Percentiles rank a stretch among this genome's conserved stretches.
Conservation (phyloP, 805 yeast genomes). For the Cyberlindnera petersonii region DNA sequence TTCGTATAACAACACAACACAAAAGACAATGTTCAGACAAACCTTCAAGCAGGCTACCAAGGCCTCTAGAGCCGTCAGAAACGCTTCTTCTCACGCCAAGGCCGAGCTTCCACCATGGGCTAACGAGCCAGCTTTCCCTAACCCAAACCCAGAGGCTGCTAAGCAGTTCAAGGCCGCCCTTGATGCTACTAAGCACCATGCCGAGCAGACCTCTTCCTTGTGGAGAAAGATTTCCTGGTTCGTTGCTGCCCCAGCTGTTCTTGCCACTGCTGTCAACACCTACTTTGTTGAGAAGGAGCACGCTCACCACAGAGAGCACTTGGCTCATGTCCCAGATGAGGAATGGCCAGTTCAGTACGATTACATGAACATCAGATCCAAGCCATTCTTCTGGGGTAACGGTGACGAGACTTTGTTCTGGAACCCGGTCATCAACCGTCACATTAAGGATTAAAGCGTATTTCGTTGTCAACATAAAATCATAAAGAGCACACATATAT, state of each 20-base stretch:
- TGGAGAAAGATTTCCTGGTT: slow-evolving; percentile 85
- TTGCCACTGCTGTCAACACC: slow-evolving; percentile 74
- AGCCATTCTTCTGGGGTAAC: slow-evolving; percentile 97
- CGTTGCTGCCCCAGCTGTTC: slow-evolving; percentile 80
- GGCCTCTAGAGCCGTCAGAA: slow-evolving; percentile 23
- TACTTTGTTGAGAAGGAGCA: slow-evolving; percentile 81
- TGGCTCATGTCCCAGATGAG: slow-evolving; percentile 66
- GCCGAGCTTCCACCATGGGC: slow-evolving; percentile 39
- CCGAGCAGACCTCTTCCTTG: slow-evolving; percentile 63
- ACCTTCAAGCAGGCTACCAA: slow-evolving; percentile 24
- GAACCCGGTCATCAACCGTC: slow-evolving; percentile 91
- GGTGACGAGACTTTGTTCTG: slow-evolving; percentile 97
- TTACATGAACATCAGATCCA: slow-evolving; percentile 85
- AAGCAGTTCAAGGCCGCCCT: slow-evolving; percentile 60
- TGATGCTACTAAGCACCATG: slow-evolving; percentile 74
- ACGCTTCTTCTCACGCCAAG: slow-evolving; percentile 21
- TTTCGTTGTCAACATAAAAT: too few relatives aligned
- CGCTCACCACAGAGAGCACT: slow-evolving; percentile 83
- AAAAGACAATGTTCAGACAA: slow-evolving; percentile 40
- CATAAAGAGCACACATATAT: too few relatives aligned
- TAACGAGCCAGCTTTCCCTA: slow-evolving; percentile 45
- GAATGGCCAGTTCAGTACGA: slow-evolving; percentile 92
- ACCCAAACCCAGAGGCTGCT: slow-evolving; percentile 42
- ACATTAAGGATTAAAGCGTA: slow-evolving; percentile 42
- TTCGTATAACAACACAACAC: neutral